Base-by-base conservation (phyloP, 331 rosid genomes). In the Quercus phellos region DNA sequence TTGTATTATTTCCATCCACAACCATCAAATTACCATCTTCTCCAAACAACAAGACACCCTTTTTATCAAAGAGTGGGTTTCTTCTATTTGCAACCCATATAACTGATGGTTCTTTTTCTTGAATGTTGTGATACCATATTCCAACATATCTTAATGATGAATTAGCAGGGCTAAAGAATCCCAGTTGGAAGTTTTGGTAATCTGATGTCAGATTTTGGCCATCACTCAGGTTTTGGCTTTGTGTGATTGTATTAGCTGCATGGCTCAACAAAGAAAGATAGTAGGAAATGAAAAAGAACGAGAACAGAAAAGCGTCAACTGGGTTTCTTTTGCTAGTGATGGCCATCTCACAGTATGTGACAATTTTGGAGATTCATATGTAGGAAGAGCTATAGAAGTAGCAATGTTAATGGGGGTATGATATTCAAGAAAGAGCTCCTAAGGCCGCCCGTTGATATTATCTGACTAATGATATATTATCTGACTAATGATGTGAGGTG, bases 81-180 rank as follows among this genome's bases (percentile, higher is more conserved):
- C 59, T 86, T 80, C 97, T 83, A 81, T 94, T 94, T 0, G 94
- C 98, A 2, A 92, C 96, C 98, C 98, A 94, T 16, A 87, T 78
- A 4, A 80, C 43, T 0, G 86, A 0, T 0, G 10, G 34, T 8
- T 34, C 83, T 0, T 87, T 24, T 8, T 34, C 82, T 0, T 87
- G 69, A 68, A 84, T 24, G 43, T 73, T 79, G 77, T 74, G 43
- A 81, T 90, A 90, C 93, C 96, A 87, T 56, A 92, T 89, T 3
- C 98, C 98, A 6, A 94, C 86, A 79, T 88, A 94, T 19, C 94
- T 86, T 1, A 10, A 72, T 3, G 86, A 50, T 8, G 91, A 67
- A 64, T 83, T 82, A 2, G 14, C 72, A 0, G 58, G 76, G 72
- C 80, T 59, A 85, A 94, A 94, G 90, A 94, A 94, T 3, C 98